Base-by-base conservation (phyloP, 345 rosid species). In the Salix brachista region DNA sequence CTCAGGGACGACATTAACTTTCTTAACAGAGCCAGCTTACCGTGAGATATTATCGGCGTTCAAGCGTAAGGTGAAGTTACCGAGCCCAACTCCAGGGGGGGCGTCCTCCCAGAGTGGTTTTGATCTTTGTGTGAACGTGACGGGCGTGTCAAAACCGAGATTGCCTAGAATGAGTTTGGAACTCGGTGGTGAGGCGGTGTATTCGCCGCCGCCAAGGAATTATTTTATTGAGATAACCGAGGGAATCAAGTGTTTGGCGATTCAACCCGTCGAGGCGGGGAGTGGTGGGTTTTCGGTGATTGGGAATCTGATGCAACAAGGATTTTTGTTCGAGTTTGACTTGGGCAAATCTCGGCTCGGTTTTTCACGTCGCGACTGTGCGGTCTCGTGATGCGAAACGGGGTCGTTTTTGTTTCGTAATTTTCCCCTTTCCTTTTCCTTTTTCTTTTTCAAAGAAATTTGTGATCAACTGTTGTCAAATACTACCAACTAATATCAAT, bases 241-340 rank as follows among this genome's bases (percentile, higher is more conserved):
- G 9, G 66, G 84, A 25, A 82, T 92, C 25, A 88, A 74, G 82
- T 94, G 98, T 80, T 62, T 94, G 78, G 97, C 90, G 76, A 79
- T 94, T 34, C 94, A 88, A 83, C 70, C 91, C 23, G 91, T 78
- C 62, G 75, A 80, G 56, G n/a, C 79, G 25, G 86, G 61, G 72
- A 81, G 81, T 3, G 34, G 67, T 7, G 92, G 90, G 75, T 82
- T 88, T 34, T 88, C 94, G 61, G 98, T 92, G 83, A 83, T 94
- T 2, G 98, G 98, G 83, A 94, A 94, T 79, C 85, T 94, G 73
- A 91, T 92, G 98, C 98, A 94, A 67, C 98, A 94, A 86, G 98
- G 98, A 25, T 94, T 80, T 77, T 78, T 94, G 84, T 83, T 91
- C 65, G 96, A 92, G 83, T 94, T 92, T 71, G 96, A 94, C 72